phyloP scores from a whole-genome alignment of 2,329 filamentous ascomycete species.

The Ophiocordyceps unilateralis region DNA sequence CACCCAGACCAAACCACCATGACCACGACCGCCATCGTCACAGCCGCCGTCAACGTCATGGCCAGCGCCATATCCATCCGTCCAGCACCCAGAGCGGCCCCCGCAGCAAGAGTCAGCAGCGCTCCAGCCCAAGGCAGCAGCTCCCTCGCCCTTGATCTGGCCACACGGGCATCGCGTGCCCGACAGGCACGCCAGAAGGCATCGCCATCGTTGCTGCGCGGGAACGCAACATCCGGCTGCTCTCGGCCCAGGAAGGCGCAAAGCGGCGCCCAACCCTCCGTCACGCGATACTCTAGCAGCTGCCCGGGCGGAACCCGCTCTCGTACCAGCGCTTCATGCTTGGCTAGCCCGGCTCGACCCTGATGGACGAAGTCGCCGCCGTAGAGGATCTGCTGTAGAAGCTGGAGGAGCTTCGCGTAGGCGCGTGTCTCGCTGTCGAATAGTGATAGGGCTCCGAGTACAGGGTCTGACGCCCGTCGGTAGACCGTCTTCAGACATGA shows the following conservation, averaged over 20 bases:
- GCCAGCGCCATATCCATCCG: no score
- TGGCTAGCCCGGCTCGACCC: neutral
- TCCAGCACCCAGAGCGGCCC: no score
- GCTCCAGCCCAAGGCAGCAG: no score
- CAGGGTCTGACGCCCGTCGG: neutral
- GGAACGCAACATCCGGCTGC: neutral
- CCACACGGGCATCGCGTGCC: neutral
- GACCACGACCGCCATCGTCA: no score
- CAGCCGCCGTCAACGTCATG: no score
- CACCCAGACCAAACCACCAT: no score
- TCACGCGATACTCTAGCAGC: neutral
- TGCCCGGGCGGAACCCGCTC: neutral
- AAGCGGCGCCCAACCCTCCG: neutral
- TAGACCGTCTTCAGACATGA: neutral
- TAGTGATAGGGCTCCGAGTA: neutral
- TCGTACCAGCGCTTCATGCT: neutral
- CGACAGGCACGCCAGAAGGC: neutral
- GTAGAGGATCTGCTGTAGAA: neutral
- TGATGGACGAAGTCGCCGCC: neutral
- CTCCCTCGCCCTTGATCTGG: neutral
- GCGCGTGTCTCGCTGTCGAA: neutral
- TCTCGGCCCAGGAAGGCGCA: neutral
- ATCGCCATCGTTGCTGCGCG: neutral
- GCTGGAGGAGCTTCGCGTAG: neutral
- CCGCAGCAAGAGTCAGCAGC: no score